phyloP scores from a whole-genome alignment of 306 rosid species.

The Gynostemma pentaphyllum region DNA sequence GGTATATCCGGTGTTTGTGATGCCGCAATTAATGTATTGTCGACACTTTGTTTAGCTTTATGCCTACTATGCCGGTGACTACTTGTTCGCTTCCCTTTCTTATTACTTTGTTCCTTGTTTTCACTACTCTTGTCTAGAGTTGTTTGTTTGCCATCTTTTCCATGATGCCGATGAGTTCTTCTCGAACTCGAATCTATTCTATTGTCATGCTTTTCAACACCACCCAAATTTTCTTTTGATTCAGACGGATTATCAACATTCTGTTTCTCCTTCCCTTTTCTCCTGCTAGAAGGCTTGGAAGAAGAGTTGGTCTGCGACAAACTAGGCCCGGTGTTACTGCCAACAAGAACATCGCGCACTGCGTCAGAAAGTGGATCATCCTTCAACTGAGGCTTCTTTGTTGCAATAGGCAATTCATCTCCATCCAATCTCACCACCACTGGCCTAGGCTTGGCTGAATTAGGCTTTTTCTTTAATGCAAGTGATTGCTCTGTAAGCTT shows the following conservation, averaged over 20 bases:
- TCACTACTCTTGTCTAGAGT: constrained; percentile 41
- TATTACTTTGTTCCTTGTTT: constrained; percentile 36
- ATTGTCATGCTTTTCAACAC: constrained; percentile 29
- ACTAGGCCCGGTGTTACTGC: constrained; percentile 29
- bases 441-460: constrained; percentile 71
- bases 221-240: constrained; percentile 44
- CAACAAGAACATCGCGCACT: constrained; percentile 51
- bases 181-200: constrained; percentile 36
- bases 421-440: constrained; percentile 85
- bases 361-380: constrained; percentile 65
- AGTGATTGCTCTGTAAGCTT: constrained; percentile 66
- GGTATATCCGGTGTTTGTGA: constrained; percentile 67
- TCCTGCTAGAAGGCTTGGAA: constrained; percentile 38
- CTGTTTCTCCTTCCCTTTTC: constrained; percentile 57
- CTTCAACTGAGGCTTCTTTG: constrained; percentile 37
- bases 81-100: constrained; percentile 50
- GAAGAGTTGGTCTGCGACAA: constrained; percentile 24
- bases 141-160: constrained; percentile 42
- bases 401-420: constrained; percentile 31
- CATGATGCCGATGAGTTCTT: constrained; percentile 36
- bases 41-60: constrained; percentile 53
- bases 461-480: constrained; percentile 55
- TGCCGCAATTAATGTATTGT: constrained; percentile 44
- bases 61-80: constrained; percentile 45
- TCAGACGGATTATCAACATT: constrained; percentile 25